These are phyloP conservation scores for Clitoria ternatea DNA, from an alignment of 306 rosid genomes.

Conservation along the genomic window DNA sequence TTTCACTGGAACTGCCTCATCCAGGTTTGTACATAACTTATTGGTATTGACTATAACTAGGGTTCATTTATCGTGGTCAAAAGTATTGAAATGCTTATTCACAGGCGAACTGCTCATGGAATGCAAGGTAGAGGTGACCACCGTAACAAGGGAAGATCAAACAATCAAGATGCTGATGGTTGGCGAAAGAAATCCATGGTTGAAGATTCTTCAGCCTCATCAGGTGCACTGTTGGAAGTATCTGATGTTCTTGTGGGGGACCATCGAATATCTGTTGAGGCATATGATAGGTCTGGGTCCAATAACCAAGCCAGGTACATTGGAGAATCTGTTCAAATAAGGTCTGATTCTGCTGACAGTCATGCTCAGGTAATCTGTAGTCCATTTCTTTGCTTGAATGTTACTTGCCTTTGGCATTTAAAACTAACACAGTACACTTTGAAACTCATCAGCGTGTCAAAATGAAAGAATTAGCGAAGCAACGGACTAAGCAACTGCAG, in stretches of 20 bases:
- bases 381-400: constrained; percentile 9
- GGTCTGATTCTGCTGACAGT: constrained; percentile 44
- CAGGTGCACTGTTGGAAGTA: constrained; percentile 41
- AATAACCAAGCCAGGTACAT: constrained; percentile 42
- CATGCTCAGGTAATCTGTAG: constrained; percentile 66
- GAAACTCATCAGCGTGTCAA: constrained; percentile 55
- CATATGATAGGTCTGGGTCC: constrained; percentile 39
- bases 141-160: constrained; percentile 48
- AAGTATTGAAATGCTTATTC: constrained; percentile 36
- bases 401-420: constrained; percentile 17
- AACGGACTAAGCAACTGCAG: constrained; percentile 70
- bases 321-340: constrained; percentile 44
- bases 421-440: constrained; percentile 16
- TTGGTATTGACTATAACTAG: constrained; percentile 30
- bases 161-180: constrained; percentile 54
- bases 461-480: constrained; percentile 71
- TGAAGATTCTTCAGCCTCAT: constrained; percentile 38
- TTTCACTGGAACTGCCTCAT: constrained; percentile 33
- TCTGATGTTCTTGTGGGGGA: constrained; percentile 52
- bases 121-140: constrained; percentile 59
- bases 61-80: constrained; percentile 20
- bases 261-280: constrained; percentile 38
- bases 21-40: constrained; percentile 61
- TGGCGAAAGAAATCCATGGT: constrained; percentile 50
- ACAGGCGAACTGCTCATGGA: constrained; percentile 63